Evolutionary conservation across 805 yeast genomes (phyloP), one percentile per base, ranked within the genome.

Genomic region (Candida montana): DNA sequence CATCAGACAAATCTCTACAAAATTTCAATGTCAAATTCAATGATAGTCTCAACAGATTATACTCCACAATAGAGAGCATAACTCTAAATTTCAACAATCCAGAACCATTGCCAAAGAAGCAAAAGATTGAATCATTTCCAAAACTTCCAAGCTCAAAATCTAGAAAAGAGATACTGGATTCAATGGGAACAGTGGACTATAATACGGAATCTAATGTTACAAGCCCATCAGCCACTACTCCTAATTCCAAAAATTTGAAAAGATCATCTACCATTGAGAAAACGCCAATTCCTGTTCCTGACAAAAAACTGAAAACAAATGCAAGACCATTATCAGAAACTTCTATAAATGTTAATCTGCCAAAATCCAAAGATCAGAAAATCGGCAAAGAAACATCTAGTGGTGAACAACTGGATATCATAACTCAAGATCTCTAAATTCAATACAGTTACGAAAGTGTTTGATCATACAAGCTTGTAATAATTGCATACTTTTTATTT

Each of bases 31-130:
- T 19, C 29, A 21, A 28, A 32, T 40, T 42, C 7, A 34, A 21
- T 9, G 5, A 17, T 1, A 35, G 37, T 11, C 28, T 55, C 5
- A 34, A 45, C 3, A 16, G 31, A 1, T 29, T 42, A 13, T 40
- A 41, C 1, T 19, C 47, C 4, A 31, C 43, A 2, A 35, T 53
- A 1, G 10, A 21, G 1, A 23, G 36, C 7, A 12, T 38, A 8
- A 32, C 20, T 10, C 46, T 47, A 24, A 17, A 16, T 2, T 26
- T 35, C 16, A 54, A 51, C 23, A 49, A 47, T 2, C 6, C n/a
- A 2, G 51, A 41, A 15, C 32, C 37, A 16, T 23, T 40, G 3
- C 55, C 55, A 19, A 50, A 50, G 35, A 53, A 51, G 37, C 54
- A 49, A 30, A 52, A 54, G 37, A 9, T 53, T 6, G 33, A 24